These are phyloP conservation scores for Umbelopsis isabellina DNA, from an alignment of 192 early-diverging fungal species.

Conservation along the genomic window DNA sequence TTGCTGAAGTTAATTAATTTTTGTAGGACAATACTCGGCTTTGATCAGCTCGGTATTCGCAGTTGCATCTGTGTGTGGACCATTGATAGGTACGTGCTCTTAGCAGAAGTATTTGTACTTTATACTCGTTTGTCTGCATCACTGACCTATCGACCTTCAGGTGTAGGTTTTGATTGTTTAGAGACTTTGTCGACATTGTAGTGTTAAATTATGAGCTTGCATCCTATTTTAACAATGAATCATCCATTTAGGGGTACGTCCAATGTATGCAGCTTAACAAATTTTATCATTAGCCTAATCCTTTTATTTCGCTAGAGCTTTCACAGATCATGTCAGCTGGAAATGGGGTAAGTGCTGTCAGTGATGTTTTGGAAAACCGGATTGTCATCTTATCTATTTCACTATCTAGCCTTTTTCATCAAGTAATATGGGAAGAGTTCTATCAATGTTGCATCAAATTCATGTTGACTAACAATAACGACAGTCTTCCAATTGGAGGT, in stretches of 20 bases:
- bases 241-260: neutral
- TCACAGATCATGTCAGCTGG: conserved; percentile 43
- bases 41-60: conserved; percentile 80
- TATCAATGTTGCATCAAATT: neutral
- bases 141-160: neutral
- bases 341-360: conserved; percentile 34
- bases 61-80: conserved; percentile 76
- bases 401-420: conserved; percentile 60
- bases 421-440: conserved; percentile 41
- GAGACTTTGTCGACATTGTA: conserved; percentile 27
- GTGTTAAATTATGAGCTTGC: neutral
- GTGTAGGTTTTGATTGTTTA: conserved; percentile 41
- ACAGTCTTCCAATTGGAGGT: conserved; percentile 57
- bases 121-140: no score
- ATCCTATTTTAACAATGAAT: neutral
- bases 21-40: neutral
- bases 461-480: neutral
- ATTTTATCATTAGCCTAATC: no score
- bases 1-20: neutral
- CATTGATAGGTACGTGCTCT: conserved; percentile 66
- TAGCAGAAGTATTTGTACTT: conserved; percentile 38
- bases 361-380: no score
- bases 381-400: conserved; percentile 31
- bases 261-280: no score
- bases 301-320: conserved; percentile 50